phyloP scores from a whole-genome alignment of 768 basidiomycete genomes.

The Ramaria rubella region DNA sequence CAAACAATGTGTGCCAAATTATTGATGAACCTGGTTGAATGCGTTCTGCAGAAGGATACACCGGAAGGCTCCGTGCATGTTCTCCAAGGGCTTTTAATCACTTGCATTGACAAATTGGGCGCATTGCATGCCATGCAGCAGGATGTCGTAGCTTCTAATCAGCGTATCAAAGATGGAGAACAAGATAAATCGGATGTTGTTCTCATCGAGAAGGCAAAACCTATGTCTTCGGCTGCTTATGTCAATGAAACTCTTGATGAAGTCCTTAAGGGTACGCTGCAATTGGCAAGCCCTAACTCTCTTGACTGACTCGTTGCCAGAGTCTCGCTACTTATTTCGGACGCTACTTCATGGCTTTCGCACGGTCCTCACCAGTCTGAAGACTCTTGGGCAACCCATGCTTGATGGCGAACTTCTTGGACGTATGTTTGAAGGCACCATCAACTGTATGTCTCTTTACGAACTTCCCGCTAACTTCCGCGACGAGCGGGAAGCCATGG shows the following conservation, averaged over 20 bases:
- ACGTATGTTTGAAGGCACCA: constrained; percentile 78
- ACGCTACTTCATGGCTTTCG: constrained; percentile 87
- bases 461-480: constrained; percentile 48
- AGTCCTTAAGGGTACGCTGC: constrained; percentile 60
- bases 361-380: constrained; percentile 65
- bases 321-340: constrained; percentile 79
- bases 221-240: constrained; percentile 70
- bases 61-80: constrained; percentile 60
- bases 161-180: constrained; percentile 36
- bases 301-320: constrained; percentile 33
- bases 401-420: constrained; percentile 85
- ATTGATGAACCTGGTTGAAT: constrained; percentile 83
- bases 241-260: constrained; percentile 80
- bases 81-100: constrained; percentile 72
- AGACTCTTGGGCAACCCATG: constrained; percentile 69
- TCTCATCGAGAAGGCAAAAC: constrained; percentile 79
- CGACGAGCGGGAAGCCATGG: constrained; percentile 72
- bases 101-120: constrained; percentile 78
- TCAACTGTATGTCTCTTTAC: constrained; percentile 80
- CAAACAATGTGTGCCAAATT: constrained; percentile 92
- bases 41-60: constrained; percentile 70
- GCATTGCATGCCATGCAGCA: constrained; percentile 63
- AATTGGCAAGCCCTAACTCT: neutral
- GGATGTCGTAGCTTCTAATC: constrained; percentile 46
- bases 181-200: constrained; percentile 44